A percentile compares a stretch with the other conserved stretches of the same genome.
Evolutionary conservation across 371 early-diverging fungal genomes (phyloP).

Genomic region (Mortierella sp.): DNA sequence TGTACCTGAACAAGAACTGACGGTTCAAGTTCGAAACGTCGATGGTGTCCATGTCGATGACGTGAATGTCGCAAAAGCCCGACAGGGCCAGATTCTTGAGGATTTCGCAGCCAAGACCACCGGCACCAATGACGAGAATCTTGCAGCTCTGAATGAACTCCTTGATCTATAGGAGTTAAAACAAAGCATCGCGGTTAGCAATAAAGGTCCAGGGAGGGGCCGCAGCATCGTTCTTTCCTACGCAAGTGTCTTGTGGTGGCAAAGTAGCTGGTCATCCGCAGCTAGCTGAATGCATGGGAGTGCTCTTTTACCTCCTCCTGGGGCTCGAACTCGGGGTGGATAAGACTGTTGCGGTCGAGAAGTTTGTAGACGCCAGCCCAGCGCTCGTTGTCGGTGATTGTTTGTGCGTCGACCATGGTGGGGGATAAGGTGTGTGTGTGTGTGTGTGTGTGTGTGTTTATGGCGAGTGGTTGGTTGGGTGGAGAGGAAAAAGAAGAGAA

Average conservation of each 20-base stretch:
- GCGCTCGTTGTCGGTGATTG: conserved; percentile 35
- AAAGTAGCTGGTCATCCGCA: background rate
- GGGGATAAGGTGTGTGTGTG: background rate
- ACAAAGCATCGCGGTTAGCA: background rate
- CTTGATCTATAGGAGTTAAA: conserved; percentile 35
- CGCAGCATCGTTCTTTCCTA: background rate
- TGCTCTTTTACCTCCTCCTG: conserved; percentile 24
- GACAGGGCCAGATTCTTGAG: conserved; percentile 77
- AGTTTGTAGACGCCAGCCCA: conserved; percentile 57
- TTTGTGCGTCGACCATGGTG: conserved; percentile 29
- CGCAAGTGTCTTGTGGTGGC: background rate
- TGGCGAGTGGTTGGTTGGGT: background rate
- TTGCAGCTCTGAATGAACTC: conserved; percentile 54
- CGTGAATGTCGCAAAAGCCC: conserved; percentile 74
- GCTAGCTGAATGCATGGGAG: background rate
- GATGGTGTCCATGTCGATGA: conserved; percentile 88
- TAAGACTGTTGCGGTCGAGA: conserved; percentile 46
- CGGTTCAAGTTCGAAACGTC: conserved; percentile 85
- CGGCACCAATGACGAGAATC: conserved; percentile 70
- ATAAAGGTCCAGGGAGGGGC: background rate
- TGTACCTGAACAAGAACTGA: conserved; percentile 78
- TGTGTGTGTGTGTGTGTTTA: background rate
- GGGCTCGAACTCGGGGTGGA: conserved; percentile 51
- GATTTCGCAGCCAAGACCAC: conserved; percentile 76
- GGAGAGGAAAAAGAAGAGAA: background rate